A percentile compares a stretch with the other conserved stretches of the same genome.
Conservation (phyloP, 208 protist genomes). For the Leptomonas seymouri region DNA sequence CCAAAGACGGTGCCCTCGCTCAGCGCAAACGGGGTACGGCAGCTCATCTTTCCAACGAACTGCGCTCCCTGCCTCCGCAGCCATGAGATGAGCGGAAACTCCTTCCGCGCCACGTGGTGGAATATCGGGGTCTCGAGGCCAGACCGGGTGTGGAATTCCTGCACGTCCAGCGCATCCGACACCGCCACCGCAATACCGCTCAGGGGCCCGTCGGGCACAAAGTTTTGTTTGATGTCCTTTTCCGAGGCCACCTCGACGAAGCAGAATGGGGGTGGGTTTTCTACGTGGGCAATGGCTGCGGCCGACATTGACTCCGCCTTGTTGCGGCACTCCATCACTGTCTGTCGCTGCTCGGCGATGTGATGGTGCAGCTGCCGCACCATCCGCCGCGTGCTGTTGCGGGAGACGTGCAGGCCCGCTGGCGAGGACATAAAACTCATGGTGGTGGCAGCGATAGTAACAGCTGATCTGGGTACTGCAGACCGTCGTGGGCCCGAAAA, state of each 20-base stretch:
- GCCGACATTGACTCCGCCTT: constrained; percentile 60
- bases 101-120: constrained; percentile 53
- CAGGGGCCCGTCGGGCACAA: constrained; percentile 58
- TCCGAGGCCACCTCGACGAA: constrained; percentile 71
- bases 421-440: constrained; percentile 24
- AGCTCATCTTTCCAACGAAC: constrained; percentile 79
- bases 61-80: constrained; percentile 74
- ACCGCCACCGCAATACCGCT: constrained; percentile 84
- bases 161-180: constrained; percentile 73
- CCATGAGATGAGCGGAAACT: constrained; percentile 86
- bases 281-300: constrained; percentile 31
- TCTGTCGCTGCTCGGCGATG: constrained; percentile 52
- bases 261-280: constrained; percentile 35
- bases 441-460: neutral
- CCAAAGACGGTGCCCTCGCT: constrained; percentile 70
- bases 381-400: constrained; percentile 48
- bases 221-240: constrained; percentile 51
- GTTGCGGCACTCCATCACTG: constrained; percentile 59
- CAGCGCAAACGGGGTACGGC: constrained; percentile 66
- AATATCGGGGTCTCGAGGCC: constrained; percentile 59
- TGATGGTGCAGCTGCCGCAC: constrained; percentile 63
- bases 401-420: constrained; percentile 27
- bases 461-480: no score
- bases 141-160: constrained; percentile 71
- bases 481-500: neutral